These are phyloP conservation scores for Clonostachys byssicola DNA, from an alignment of 2,329 filamentous ascomycete species.

Conservation along the genomic window DNA sequence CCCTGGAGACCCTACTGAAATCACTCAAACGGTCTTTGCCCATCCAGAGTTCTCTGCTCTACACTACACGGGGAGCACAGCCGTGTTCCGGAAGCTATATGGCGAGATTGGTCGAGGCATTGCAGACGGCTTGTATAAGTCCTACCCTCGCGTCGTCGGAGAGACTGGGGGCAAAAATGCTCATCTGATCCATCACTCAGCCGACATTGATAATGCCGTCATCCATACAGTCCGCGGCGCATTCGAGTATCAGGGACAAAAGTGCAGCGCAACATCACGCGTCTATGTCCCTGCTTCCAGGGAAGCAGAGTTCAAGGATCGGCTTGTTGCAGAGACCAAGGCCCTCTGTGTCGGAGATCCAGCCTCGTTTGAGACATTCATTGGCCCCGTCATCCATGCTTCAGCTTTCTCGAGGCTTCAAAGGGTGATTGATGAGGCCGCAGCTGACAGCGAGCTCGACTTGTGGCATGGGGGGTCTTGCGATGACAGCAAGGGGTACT, in stretches of 20 bases:
- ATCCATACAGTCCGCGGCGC: neutral
- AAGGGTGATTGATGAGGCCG: neutral
- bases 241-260: neutral
- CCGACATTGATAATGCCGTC: neutral
- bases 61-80: slow-evolving; percentile 28
- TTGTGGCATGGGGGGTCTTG: neutral
- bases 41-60: slow-evolving; percentile 70
- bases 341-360: neutral
- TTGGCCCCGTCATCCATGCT: neutral
- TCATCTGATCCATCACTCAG: neutral
- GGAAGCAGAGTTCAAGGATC: neutral
- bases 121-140: slow-evolving; percentile 14
- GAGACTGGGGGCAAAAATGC: slow-evolving; percentile 50
- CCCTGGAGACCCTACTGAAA: slow-evolving; percentile 26
- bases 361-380: neutral
- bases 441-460: neutral
- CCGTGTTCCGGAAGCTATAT: slow-evolving; percentile 26
- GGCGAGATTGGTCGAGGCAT: slow-evolving; percentile 18
- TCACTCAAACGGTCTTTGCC: slow-evolving; percentile 23
- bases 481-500: neutral
- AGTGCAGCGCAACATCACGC: neutral
- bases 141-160: slow-evolving; percentile 39
- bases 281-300: neutral
- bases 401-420: neutral
- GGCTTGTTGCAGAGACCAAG: neutral